Evolutionary conservation across 2,329 filamentous ascomycete genomes (phyloP), one percentile per base, ranked within the genome.

Genomic region (Epichloe gansuensis): DNA sequence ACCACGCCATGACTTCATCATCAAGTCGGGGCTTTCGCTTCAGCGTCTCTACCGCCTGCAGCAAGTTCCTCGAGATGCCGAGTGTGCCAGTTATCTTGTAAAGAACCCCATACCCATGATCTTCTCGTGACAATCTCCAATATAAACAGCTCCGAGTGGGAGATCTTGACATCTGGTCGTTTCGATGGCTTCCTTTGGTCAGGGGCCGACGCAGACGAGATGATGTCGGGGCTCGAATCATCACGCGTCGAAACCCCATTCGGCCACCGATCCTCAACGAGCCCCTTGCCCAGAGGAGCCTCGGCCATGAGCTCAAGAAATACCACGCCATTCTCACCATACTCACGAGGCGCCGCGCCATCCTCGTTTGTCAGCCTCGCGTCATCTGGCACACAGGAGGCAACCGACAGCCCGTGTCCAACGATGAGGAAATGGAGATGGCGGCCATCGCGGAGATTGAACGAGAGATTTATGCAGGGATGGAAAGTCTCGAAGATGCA

Each of bases 121-220:
- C 82, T 95, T 35, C 80, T 97, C 3, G 83, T 88, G 42, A 95
- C 91, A 0, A 77, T 96, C 48, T 84, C 87, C 38, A 88, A 91
- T 50, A 93, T 97, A 60, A 93, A 86, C 63, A 80, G 83, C 46
- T 86, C 88, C n/a, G 91, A 97, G 68, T 97, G 91, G 91, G 91
- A 96, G 57, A 95, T 97, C 52, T 76, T 97, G 12, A 88, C 86
- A 4, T 96, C 91, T 0, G 91, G 91, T 31, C 86, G 91, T 31
- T 97, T 97, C 61, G 91, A 96, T 63, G 91, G 91, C 4, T 97
- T 97, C 69, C 76, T 96, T 21, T 95, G 91, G 82, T 95, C 89
- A 45, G 91, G 91, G 23, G 89, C 88, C 6, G 91, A 96, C 51
- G 65, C 60, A n/a, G 77, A 79, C 28, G 74, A 75, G 43, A 62